Evolutionary conservation across 1,284 basidiomycete genomes (phyloP).

Genomic region (Athelia sp.): DNA sequence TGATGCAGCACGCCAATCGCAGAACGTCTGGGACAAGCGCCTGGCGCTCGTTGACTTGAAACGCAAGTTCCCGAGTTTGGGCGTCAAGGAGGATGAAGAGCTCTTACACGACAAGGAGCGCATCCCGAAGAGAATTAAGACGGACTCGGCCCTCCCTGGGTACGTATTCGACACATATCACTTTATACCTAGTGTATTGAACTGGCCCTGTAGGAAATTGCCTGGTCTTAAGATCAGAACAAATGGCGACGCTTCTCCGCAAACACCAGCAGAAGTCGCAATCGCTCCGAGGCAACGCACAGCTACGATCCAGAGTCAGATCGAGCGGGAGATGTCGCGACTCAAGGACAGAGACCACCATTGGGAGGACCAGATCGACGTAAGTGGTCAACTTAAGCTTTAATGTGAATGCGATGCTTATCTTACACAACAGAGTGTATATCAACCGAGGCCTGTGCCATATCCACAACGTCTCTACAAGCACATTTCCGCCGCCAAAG

Average conservation of each 20-base stretch:
- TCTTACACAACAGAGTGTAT: conserved; percentile 44
- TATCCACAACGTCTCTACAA: conserved; percentile 62
- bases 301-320: conserved; percentile 52
- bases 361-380: conserved; percentile 86
- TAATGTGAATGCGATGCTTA: conserved; percentile 2
- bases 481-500: conserved; percentile 35
- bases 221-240: conserved; percentile 46
- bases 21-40: conserved; percentile 77
- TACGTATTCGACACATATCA: conserved; percentile 28
- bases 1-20: conserved; percentile 52
- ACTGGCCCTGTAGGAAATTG: conserved; percentile 31
- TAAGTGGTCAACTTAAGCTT: conserved; percentile 27
- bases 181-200: conserved; percentile 5
- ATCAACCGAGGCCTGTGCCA: conserved; percentile 46
- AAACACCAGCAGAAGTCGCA: conserved; percentile 39
- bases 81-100: conserved; percentile 79
- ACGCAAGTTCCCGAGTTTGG: conserved; percentile 65
- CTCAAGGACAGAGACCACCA: conserved; percentile 75
- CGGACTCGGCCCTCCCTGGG: conserved; percentile 24
- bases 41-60: conserved; percentile 77
- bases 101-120: conserved; percentile 74
- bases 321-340: conserved; percentile 63
- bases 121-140: conserved; percentile 53
- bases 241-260: conserved; percentile 36
- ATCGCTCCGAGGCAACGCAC: conserved; percentile 66